Conservation (phyloP, 2,329 filamentous ascomycete genomes). For the Aspergillus fischeri region DNA sequence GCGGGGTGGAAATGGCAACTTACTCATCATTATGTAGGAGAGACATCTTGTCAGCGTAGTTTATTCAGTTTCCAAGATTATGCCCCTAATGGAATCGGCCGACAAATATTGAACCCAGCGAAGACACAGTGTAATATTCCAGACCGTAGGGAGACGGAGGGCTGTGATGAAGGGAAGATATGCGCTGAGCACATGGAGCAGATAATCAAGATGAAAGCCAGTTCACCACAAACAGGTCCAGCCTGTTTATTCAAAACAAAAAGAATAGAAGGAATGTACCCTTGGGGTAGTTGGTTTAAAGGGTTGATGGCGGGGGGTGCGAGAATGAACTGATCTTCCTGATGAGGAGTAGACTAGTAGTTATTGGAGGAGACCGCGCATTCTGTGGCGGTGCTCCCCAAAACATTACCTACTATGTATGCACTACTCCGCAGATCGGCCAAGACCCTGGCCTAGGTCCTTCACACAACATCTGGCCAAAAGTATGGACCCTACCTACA, state of each 20-base stretch:
- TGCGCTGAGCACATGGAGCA: constrained; percentile 8
- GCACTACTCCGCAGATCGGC: constrained; percentile 12
- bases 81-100: background rate
- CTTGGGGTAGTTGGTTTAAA: background rate
- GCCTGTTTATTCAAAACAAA: constrained; percentile 20
- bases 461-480: background rate
- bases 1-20: constrained; percentile 16
- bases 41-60: constrained; percentile 35
- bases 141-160: constrained; percentile 6
- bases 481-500: background rate
- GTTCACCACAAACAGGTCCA: constrained; percentile 28
- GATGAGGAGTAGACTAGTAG: background rate
- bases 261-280: constrained; percentile 2
- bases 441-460: constrained; percentile 3
- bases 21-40: constrained; percentile 52
- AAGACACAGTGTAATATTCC: constrained; percentile 3
- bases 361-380: background rate
- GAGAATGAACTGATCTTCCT: background rate
- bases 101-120: background rate
- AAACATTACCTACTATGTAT: background rate
- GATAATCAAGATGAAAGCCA: constrained; percentile 7
- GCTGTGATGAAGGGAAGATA: constrained; percentile 9
- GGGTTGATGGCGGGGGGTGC: background rate
- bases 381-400: constrained; percentile 3
- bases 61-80: background rate